phyloP scores from a whole-genome alignment of 2,329 filamentous ascomycete species.

The Periconia macrospinosa region DNA sequence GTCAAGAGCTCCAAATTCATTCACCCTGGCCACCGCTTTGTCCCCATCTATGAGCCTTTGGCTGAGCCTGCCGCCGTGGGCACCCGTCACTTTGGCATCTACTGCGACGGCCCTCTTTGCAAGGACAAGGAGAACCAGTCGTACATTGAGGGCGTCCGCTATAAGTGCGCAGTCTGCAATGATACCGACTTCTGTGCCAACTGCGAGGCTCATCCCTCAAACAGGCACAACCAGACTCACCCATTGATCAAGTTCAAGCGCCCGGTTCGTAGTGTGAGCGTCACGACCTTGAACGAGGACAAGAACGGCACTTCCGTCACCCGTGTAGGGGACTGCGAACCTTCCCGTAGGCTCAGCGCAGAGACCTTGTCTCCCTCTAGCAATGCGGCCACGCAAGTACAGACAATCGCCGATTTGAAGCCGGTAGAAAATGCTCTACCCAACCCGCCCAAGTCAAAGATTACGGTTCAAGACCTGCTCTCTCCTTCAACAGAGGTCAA shows the following conservation, averaged over 20 bases:
- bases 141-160: slow-evolving; percentile 81
- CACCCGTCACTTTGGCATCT: slow-evolving; percentile 77
- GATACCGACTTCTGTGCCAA: slow-evolving; percentile 93
- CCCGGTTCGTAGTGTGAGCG: slow-evolving; percentile 81
- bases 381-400: slow-evolving; percentile 63
- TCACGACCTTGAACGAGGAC: slow-evolving; percentile 82
- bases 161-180: slow-evolving; percentile 96
- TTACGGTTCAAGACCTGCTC: slow-evolving; percentile 23
- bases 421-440: slow-evolving; percentile 53
- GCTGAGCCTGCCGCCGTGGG: slow-evolving; percentile 49
- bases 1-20: slow-evolving; percentile 65
- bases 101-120: slow-evolving; percentile 93
- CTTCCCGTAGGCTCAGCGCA: slow-evolving; percentile 50
- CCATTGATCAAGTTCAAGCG: slow-evolving; percentile 97
- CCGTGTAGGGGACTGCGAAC: slow-evolving; percentile 69
- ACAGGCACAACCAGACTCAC: slow-evolving; percentile 91
- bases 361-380: slow-evolving; percentile 52
- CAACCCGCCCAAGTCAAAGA: slow-evolving; percentile 42
- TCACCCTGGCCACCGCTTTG: slow-evolving; percentile 86
- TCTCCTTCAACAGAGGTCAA: slow-evolving; percentile 11
- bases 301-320: slow-evolving; percentile 65
- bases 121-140: slow-evolving; percentile 56
- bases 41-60: slow-evolving; percentile 78
- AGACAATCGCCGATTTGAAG: slow-evolving; percentile 63
- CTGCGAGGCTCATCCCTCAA: slow-evolving; percentile 85